Evolutionary conservation across 1,139 yeast genomes (phyloP), one percentile per base, ranked within the genome.

Genomic region (Debaryomyces fabryi): DNA sequence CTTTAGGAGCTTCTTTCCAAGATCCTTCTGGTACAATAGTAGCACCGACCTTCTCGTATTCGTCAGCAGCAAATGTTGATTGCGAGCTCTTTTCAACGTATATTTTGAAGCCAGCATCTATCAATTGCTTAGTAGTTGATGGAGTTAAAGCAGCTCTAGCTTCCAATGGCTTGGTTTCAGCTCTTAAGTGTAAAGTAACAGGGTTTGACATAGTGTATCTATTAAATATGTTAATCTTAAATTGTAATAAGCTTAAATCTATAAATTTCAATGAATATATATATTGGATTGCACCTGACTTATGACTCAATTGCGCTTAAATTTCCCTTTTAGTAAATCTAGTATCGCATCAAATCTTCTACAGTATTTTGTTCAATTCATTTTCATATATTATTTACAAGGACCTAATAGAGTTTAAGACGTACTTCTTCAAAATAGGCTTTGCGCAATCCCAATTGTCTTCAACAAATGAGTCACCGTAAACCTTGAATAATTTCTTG

Each of bases 81-180:
- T 88, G 96, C 37, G 85, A 77, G 23, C 95, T 83, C 59, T 89
- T 86, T 72, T 93, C 99, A 49, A 93, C 97, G 56, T 76, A 88
- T 42, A 93, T 82, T 57, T 85, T 82, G 74, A 89, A 93, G 1
- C 99, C 99, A 44, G 96, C 92, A 56, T 86, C 91, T 52, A 89
- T 69, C 55, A 93, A 79, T 60, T 85, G 81, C 72, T 89, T 88
- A 60, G 96, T 86, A 44, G 97, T 88, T 42, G 89, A 72, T 33
- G 99, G 99, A 7, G 99, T 91, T 61, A 93, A 79, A 44, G 97
- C 97, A 35, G 98, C 96, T 75, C 99, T 88, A 57, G 96, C 96
- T 76, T 93, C 99, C 62, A 91, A 76, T 35, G 97, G 96, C 82
- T 93, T 93, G 63, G 96, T 88, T 71, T 93, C 99, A 37, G 97